phyloP scores from a whole-genome alignment of 169 alveolate species.

The Theileria luwenshuni region DNA sequence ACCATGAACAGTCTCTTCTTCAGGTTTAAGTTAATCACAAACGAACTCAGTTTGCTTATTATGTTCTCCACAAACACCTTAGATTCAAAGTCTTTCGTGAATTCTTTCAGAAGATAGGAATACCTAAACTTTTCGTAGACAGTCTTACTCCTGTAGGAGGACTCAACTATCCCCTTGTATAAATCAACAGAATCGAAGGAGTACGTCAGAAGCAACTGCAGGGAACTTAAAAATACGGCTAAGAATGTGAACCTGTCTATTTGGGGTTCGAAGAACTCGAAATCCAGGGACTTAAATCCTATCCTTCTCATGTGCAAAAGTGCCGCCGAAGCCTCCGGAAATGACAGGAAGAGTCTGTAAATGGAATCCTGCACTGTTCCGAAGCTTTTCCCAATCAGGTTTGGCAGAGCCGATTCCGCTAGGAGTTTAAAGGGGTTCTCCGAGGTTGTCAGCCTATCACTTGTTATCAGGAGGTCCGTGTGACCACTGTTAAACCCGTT shows the following conservation, averaged over 20 bases:
- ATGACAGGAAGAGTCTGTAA: slow-evolving; percentile 37
- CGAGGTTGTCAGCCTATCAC: slow-evolving; percentile 1
- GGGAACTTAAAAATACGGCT: slow-evolving; percentile 16
- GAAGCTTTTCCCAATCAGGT: background rate
- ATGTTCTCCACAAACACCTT: slow-evolving; percentile 4
- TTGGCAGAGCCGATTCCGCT: slow-evolving; percentile 35
- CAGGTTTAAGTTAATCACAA: slow-evolving; percentile 1
- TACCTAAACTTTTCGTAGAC: background rate
- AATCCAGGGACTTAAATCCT: slow-evolving; percentile 4
- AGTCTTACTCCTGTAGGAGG: background rate
- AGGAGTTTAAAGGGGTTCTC: slow-evolving; percentile 24
- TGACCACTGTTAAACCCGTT: background rate
- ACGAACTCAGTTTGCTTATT: background rate
- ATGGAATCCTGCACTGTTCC: slow-evolving; percentile 23
- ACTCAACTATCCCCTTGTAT: slow-evolving; percentile 12
- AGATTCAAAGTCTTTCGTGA: slow-evolving; percentile 13
- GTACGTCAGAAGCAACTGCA: slow-evolving; percentile 18
- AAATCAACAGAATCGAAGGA: slow-evolving; percentile 2
- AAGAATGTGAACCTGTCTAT: slow-evolving; percentile 22
- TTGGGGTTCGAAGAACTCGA: slow-evolving; percentile 16
- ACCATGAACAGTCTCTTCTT: slow-evolving; percentile 8
- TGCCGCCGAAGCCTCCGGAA: slow-evolving; percentile 58
- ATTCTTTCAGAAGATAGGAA: slow-evolving; percentile 3
- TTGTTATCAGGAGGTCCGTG: slow-evolving; percentile 12
- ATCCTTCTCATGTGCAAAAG: slow-evolving; percentile 21